Base-by-base conservation (phyloP, 2,329 filamentous ascomycete genomes). In the Akanthomyces muscarius region DNA sequence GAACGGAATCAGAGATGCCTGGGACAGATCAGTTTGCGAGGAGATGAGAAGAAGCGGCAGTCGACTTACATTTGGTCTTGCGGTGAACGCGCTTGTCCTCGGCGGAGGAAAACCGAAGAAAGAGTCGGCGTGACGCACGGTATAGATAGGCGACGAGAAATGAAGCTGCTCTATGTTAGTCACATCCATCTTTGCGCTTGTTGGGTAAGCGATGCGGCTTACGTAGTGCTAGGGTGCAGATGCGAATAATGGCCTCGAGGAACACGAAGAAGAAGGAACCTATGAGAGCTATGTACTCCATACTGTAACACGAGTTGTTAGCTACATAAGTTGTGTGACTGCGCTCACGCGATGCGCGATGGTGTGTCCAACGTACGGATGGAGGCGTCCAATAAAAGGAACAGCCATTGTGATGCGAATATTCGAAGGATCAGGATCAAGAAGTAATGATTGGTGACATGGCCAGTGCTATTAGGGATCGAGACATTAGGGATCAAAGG, bases 141-240 rank as follows among this genome's bases (percentile, higher is more conserved):
- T 98, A 97, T 75, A 87, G 92, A 69, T 97, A 84, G 63, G 84
- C 82, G 69, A 98, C 90, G 51, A 98, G 83, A 18, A 92, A 89
- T 28, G 87, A 84, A 30, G 94, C 89, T 92, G 74, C 38, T 8
- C 42, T 56, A 64, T 70, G 66, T 76, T 68, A 67, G 63, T 53
- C 7, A 41, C 14, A 25, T 23, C 21, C 36, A 23, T 52, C 16
- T 30, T 30, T 30, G 16, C 2, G 5, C 10, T 18, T 21, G 1
- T 4, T 21, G 18, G 7, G 54, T 18, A 11, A 52, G 42, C 54
- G 33, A 44, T 45, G 59, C 52, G 38, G 78, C 89, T 74, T 79
- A 93, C 90, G 95, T 48, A 99, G 84, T 42, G 91, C 91, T 65
- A 97, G 84, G 1, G 95, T 98, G 66, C 97, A 85, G 64, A 96